Conservation (phyloP, 2,329 filamentous ascomycete genomes). For the Fusarium xylarioides region DNA sequence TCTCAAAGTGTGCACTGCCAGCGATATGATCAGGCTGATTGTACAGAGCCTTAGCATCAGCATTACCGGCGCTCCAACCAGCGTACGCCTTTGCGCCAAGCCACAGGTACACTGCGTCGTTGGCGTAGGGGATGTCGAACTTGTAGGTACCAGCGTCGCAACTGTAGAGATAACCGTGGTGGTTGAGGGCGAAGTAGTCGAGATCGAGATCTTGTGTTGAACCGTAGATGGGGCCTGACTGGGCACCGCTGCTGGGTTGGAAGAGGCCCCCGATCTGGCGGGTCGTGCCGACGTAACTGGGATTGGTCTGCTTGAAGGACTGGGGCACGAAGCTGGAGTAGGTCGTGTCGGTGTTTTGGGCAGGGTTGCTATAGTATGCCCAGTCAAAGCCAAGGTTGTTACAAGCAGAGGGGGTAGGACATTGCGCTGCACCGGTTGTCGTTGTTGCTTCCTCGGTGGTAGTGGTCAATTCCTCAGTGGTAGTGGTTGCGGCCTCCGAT, state of each 20-base stretch:
- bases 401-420: background rate
- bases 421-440: background rate
- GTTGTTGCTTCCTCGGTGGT: background rate
- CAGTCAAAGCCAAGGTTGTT: constrained; percentile 4
- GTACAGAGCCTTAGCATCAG: background rate
- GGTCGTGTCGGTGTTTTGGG: background rate
- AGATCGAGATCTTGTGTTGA: rapidly evolving
- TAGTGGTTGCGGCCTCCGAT: background rate
- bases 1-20: background rate
- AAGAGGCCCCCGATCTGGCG: background rate
- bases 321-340: background rate
- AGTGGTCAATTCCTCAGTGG: background rate
- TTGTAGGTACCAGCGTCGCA: constrained; percentile 7
- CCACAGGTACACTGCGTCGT: constrained; percentile 6
- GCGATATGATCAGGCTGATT: constrained; percentile 5
- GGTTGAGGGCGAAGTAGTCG: constrained; percentile 1
- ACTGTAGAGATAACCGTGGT: background rate
- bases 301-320: background rate
- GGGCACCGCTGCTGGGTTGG: background rate
- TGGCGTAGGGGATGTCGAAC: constrained; percentile 1
- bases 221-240: background rate
- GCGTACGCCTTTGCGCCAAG: background rate
- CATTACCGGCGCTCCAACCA: background rate
- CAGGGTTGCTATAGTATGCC: constrained; percentile 3
- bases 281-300: background rate